phyloP scores from a whole-genome alignment of 768 basidiomycete genomes.

The Boletus rufocinnamomeus region DNA sequence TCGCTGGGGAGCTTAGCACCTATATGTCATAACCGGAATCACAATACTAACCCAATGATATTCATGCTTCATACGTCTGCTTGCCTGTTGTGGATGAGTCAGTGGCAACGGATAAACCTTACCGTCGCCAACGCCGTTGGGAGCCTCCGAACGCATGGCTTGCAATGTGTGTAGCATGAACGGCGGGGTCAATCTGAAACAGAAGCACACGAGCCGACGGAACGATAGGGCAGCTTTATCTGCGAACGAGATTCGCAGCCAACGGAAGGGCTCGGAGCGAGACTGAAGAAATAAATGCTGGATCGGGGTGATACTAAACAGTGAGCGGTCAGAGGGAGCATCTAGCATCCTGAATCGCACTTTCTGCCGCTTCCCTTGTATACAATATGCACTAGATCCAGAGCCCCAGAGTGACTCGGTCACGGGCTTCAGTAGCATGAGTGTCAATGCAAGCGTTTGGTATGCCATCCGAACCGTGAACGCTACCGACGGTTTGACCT shows the following conservation, averaged over 20 bases:
- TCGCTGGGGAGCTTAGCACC: not conserved
- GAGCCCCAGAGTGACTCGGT: not conserved
- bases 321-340: not conserved
- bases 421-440: not conserved
- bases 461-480: not conserved
- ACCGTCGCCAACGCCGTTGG: not conserved
- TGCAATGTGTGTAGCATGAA: not conserved
- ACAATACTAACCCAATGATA: not conserved
- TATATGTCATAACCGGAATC: not conserved
- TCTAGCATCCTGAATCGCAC: no score
- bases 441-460: not conserved
- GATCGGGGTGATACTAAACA: not conserved
- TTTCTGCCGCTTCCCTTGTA: no score
- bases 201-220: conserved; percentile 1
- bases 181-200: not conserved
- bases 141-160: not conserved
- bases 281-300: not conserved
- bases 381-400: not conserved
- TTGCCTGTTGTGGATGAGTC: not conserved
- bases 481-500: not conserved
- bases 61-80: not conserved
- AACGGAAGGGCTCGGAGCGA: not conserved
- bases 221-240: not conserved
- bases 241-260: not conserved
- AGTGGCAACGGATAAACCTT: not conserved